phyloP scores from a whole-genome alignment of 2,329 filamentous ascomycete genomes.

The Ophiostoma novo-ulmi region DNA sequence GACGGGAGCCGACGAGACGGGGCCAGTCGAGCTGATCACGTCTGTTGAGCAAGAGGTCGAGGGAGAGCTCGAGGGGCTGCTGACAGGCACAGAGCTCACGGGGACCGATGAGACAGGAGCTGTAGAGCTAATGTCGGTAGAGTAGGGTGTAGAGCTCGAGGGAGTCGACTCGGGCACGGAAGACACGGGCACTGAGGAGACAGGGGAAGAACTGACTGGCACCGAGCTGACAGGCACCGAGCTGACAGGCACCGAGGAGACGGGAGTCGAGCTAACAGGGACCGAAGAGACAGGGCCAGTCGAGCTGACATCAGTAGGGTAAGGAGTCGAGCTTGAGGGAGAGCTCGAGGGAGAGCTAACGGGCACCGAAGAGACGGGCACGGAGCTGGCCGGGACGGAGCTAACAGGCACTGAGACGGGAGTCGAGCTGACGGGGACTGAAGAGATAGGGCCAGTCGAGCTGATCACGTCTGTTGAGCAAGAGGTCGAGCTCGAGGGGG shows the following conservation, averaged over 20 bases:
- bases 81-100: background rate
- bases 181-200: background rate
- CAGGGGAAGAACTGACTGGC: background rate
- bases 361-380: background rate
- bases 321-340: conserved; percentile 1
- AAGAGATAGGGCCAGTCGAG: background rate
- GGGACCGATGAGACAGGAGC: background rate
- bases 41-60: no score
- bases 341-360: conserved; percentile 5
- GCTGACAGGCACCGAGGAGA: background rate
- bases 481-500: conserved; percentile 3
- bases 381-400: background rate
- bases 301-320: background rate
- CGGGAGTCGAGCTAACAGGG: background rate
- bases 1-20: background rate
- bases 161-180: background rate
- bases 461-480: background rate
- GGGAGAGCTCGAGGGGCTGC: background rate
- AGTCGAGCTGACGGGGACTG: background rate
- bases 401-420: background rate
- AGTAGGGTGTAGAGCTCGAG: background rate
- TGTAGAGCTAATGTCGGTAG: background rate
- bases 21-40: background rate
- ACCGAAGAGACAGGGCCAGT: background rate
- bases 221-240: background rate